Evolutionary conservation across 2,329 filamentous ascomycete species (phyloP).

Genomic region (Madurella mycetomatis): DNA sequence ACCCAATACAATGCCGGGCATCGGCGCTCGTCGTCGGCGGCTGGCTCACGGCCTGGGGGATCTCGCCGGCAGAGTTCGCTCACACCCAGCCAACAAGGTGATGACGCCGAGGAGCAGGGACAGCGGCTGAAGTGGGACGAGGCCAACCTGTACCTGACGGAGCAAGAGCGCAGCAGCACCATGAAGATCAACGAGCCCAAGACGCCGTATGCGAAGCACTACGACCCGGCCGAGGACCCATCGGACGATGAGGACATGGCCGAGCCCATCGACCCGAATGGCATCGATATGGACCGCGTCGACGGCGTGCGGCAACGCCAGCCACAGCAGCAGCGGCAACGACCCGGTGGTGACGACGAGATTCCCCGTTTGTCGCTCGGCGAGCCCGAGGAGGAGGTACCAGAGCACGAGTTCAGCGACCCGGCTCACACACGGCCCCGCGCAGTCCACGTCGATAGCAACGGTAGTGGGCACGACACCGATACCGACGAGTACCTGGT

Average conservation of each 20-base stretch:
- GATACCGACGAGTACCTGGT: slow-evolving; percentile 52
- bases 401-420: slow-evolving; percentile 40
- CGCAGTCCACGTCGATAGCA: slow-evolving; percentile 74
- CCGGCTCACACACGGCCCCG: slow-evolving; percentile 45
- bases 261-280: slow-evolving; percentile 72
- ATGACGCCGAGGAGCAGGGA: slow-evolving; percentile 46
- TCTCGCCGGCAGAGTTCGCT: slow-evolving; percentile 63
- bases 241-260: slow-evolving; percentile 62
- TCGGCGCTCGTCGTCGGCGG: slow-evolving; percentile 73
- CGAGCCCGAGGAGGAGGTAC: slow-evolving; percentile 75
- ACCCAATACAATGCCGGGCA: slow-evolving; percentile 91
- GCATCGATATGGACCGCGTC: slow-evolving; percentile 62
- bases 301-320: slow-evolving; percentile 38
- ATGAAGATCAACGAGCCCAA: slow-evolving; percentile 99
- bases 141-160: slow-evolving; percentile 92
- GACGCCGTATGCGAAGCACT: slow-evolving; percentile 90
- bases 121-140: slow-evolving; percentile 97
- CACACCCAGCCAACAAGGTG: slow-evolving; percentile 42
- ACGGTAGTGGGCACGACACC: slow-evolving; percentile 52
- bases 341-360: slow-evolving; percentile 55
- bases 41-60: slow-evolving; percentile 51
- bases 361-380: slow-evolving; percentile 91
- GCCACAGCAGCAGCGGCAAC: slow-evolving; percentile 24
- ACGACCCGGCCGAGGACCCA: slow-evolving; percentile 84
- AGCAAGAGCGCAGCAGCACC: slow-evolving; percentile 89